A percentile compares a stretch with the other conserved stretches of the same genome.
phyloP scores from a whole-genome alignment of 2,329 filamentous ascomycete genomes.

The Knoxdaviesia proteae region DNA sequence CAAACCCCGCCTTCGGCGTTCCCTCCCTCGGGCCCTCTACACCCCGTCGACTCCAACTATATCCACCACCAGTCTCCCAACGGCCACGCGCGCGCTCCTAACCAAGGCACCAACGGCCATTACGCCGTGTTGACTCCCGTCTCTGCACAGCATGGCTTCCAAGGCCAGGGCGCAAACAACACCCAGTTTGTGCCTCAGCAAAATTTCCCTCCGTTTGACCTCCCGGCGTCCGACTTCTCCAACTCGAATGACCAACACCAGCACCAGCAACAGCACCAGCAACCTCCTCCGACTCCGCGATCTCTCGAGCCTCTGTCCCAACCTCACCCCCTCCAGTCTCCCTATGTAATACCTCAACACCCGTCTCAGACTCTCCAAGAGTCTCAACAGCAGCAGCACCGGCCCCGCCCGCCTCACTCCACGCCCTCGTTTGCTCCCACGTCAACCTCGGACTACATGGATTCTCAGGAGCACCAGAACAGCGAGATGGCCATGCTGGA shows the following conservation, averaged over 20 bases:
- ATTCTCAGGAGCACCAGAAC: constrained; percentile 21
- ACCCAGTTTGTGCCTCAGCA: constrained; percentile 36
- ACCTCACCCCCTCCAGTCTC: too few relatives aligned
- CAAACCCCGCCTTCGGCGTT: constrained; percentile 18
- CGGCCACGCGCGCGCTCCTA: constrained; percentile 2
- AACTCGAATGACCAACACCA: constrained; percentile 3
- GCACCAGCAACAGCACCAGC: constrained; percentile 7
- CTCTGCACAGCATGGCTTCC: constrained; percentile 25
- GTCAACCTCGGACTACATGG: constrained; percentile 20
- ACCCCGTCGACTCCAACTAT: constrained; percentile 4
- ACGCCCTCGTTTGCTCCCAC: constrained; percentile 12
- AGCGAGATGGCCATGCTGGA: constrained; percentile 39
- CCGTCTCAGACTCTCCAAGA: too few relatives aligned
- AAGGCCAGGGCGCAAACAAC: constrained; percentile 18
- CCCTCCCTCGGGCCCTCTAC: constrained; percentile 3
- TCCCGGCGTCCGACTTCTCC: constrained; percentile 38
- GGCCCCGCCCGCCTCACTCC: constrained; percentile 16
- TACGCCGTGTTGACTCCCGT: constrained; percentile 34
- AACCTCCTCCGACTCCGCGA: too few relatives aligned
- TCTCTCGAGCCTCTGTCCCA: too few relatives aligned
- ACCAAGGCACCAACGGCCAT: constrained; percentile 13
- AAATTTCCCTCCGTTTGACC: constrained; percentile 39
- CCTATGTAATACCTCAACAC: too few relatives aligned
- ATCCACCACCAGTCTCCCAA: constrained; percentile 12
- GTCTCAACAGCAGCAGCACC: constrained; percentile 15